phyloP scores from a whole-genome alignment of 2,329 filamentous ascomycete species.

The Microcyclosporella mali region DNA sequence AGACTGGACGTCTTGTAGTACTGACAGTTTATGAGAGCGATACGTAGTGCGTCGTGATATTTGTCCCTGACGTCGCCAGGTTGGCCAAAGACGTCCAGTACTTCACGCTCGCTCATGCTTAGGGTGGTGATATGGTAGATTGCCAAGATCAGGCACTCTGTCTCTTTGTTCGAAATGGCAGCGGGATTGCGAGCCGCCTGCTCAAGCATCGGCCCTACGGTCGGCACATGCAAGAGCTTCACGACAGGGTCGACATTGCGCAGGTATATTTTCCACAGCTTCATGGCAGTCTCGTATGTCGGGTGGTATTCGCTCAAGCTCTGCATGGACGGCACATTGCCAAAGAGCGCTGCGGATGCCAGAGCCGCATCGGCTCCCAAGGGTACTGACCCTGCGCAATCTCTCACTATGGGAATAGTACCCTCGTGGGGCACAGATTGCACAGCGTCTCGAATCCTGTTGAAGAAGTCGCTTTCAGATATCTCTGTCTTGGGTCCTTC shows the following conservation, averaged over 20 bases:
- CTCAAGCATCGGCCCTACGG: conserved; percentile 58
- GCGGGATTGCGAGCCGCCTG: conserved; percentile 55
- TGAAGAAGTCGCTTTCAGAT: conserved; percentile 34
- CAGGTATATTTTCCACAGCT: conserved; percentile 66
- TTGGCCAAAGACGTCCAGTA: not conserved
- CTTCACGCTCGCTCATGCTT: conserved; percentile 35
- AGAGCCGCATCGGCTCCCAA: conserved; percentile 20
- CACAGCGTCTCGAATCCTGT: conserved; percentile 24
- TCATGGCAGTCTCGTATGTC: conserved; percentile 49
- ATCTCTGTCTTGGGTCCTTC: conserved; percentile 37
- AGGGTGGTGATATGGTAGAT: conserved; percentile 11
- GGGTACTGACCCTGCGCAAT: conserved; percentile 14
- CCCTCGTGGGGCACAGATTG: conserved; percentile 23
- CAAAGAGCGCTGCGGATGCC: conserved; percentile 24
- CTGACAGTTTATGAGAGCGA: conserved; percentile 41
- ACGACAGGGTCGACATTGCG: conserved; percentile 67
- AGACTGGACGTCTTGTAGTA: conserved; percentile 40
- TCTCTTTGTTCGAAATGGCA: conserved; percentile 46
- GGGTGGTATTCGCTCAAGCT: conserved; percentile 43
- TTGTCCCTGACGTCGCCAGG: conserved; percentile 8
- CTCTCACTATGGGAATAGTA: conserved; percentile 21
- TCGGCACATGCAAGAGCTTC: conserved; percentile 65
- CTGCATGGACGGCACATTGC: conserved; percentile 4
- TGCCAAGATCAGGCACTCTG: conserved; percentile 24
- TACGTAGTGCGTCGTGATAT: conserved; percentile 42